Evolutionary conservation across 2,329 filamentous ascomycete species (phyloP).

Genomic region (Aureobasidium sp.): DNA sequence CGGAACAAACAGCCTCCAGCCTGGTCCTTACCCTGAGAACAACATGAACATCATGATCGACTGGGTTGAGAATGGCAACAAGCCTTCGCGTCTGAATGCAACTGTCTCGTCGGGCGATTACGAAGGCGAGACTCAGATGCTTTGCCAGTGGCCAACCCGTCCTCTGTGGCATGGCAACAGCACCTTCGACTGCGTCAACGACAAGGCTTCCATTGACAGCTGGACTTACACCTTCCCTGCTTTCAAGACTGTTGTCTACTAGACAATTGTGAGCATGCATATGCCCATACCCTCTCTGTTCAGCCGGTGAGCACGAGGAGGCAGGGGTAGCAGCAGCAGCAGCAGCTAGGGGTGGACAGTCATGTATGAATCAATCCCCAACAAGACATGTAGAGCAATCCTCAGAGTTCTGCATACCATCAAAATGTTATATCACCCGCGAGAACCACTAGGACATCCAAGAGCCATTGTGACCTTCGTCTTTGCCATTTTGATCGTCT

Average conservation of each 20-base stretch:
- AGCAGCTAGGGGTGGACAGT: too few relatives aligned
- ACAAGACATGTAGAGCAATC: too few relatives aligned
- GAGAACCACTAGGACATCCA: too few relatives aligned
- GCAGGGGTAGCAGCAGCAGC: neutral
- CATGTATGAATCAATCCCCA: too few relatives aligned
- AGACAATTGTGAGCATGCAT: neutral
- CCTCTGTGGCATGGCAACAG: constrained; percentile 32
- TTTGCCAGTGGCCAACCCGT: constrained; percentile 38
- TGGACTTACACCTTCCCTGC: constrained; percentile 34
- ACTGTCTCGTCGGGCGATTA: constrained; percentile 21
- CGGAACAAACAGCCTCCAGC: constrained; percentile 31
- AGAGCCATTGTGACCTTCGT: too few relatives aligned
- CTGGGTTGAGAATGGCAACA: constrained; percentile 44
- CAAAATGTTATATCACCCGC: too few relatives aligned
- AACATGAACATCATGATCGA: constrained; percentile 41
- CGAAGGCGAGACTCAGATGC: constrained; percentile 27
- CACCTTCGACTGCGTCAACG: constrained; percentile 30
- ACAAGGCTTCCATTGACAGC: constrained; percentile 31
- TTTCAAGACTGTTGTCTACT: constrained; percentile 33
- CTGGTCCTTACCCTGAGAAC: constrained; percentile 34
- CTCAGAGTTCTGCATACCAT: too few relatives aligned
- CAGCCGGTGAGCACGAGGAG: neutral
- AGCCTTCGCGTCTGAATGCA: constrained; percentile 37
- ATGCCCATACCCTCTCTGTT: neutral
- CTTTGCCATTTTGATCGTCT: too few relatives aligned